Conservation (phyloP, 2,329 filamentous ascomycete species). For the Zymoseptoria ardabiliae region DNA sequence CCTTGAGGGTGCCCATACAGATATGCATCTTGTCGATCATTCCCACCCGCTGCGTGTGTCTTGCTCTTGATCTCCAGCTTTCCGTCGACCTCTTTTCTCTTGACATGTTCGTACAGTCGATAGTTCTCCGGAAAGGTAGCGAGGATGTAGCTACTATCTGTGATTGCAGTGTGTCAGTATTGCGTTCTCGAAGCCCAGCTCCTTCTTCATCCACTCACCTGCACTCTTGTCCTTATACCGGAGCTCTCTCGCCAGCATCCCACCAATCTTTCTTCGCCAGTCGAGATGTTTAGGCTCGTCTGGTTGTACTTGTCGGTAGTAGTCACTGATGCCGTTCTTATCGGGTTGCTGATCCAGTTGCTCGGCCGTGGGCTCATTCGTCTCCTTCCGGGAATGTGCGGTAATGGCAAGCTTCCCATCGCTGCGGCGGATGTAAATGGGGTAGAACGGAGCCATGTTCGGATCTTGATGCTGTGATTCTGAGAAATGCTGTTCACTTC, state of each 20-base stretch:
- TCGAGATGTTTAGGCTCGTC: slow-evolving; percentile 49
- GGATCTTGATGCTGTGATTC: not conserved
- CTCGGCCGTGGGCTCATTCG: slow-evolving; percentile 44
- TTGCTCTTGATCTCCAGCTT: slow-evolving; percentile 40
- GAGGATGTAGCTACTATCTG: slow-evolving; percentile 44
- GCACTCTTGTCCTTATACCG: slow-evolving; percentile 20
- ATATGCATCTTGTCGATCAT: slow-evolving; percentile 52
- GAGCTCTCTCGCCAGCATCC: slow-evolving; percentile 50
- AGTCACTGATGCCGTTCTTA: slow-evolving; percentile 47
- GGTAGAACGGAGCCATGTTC: slow-evolving; percentile 40
- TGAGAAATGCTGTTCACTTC: not conserved
- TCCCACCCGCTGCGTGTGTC: slow-evolving; percentile 43
- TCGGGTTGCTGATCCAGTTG: slow-evolving; percentile 48
- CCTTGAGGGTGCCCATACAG: slow-evolving; percentile 54
- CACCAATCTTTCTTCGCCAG: slow-evolving; percentile 52
- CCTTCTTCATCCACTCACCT: slow-evolving; percentile 8
- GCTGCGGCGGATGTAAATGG: slow-evolving; percentile 41
- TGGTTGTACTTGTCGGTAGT: slow-evolving; percentile 44
- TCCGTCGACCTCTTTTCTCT: slow-evolving; percentile 40
- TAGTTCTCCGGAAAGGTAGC: slow-evolving; percentile 50
- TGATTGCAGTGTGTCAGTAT: slow-evolving; percentile 1
- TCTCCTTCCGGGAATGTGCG: slow-evolving; percentile 45
- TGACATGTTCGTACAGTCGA: slow-evolving; percentile 51
- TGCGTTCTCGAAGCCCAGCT: not conserved
- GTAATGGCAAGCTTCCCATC: slow-evolving; percentile 44